These are phyloP conservation scores for Rubroboletus pulcherrimus DNA, from an alignment of 768 basidiomycete species.

Conservation along the genomic window DNA sequence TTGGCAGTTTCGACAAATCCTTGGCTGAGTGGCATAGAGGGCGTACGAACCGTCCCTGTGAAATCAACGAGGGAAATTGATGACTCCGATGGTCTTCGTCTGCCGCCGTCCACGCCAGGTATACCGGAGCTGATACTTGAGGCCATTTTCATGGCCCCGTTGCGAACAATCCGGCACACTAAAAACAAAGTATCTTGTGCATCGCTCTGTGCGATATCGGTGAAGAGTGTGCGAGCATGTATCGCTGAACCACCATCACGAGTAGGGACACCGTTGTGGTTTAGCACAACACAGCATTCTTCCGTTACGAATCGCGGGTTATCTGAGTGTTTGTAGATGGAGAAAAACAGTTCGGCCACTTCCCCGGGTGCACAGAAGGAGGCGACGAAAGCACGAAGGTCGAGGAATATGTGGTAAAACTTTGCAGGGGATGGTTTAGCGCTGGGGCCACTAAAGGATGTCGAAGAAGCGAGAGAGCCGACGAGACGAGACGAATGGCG, in stretches of 20 bases:
- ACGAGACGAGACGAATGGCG: conserved; percentile 33
- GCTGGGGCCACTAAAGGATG: neutral
- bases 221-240: conserved; percentile 82
- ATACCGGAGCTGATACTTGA: conserved; percentile 47
- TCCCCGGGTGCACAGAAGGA: conserved; percentile 88
- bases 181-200: conserved; percentile 83
- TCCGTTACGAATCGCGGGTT: conserved; percentile 82
- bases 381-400: conserved; percentile 89
- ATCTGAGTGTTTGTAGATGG: conserved; percentile 82
- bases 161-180: conserved; percentile 87
- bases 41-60: conserved; percentile 15
- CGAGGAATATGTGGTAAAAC: conserved; percentile 88
- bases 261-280: conserved; percentile 87
- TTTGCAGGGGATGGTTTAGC: conserved; percentile 49
- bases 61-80: conserved; percentile 39
- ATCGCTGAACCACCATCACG: conserved; percentile 59
- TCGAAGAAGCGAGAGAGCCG: conserved; percentile 32
- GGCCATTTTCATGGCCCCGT: conserved; percentile 79
- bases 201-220: conserved; percentile 82
- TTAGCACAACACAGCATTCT: conserved; percentile 85
- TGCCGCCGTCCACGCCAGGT: conserved; percentile 34
- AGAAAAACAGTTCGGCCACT: conserved; percentile 90
- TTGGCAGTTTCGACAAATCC: conserved; percentile 38
- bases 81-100: conserved; percentile 55
- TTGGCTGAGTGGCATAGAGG: conserved; percentile 24